Conservation (phyloP, 2,329 filamentous ascomycete genomes). For the Aspergillus proliferans region DNA sequence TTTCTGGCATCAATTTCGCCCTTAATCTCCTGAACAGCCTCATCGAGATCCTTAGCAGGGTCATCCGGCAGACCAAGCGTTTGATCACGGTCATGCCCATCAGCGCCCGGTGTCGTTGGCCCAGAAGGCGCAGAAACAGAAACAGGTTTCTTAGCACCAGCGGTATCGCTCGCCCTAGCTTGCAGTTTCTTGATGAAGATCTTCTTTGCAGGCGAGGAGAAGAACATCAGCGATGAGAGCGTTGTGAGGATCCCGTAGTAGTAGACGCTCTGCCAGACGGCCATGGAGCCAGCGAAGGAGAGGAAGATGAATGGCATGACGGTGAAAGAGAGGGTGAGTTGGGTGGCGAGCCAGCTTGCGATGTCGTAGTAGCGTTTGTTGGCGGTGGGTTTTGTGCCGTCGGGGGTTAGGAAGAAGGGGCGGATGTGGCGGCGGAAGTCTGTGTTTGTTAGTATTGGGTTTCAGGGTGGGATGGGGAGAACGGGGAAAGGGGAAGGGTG, state of each 20-base stretch:
- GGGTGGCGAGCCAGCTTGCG: conserved; percentile 67
- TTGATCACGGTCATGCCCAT: conserved; percentile 58
- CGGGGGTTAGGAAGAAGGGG: conserved; percentile 82
- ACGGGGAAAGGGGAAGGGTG: background rate
- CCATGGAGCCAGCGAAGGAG: conserved; percentile 61
- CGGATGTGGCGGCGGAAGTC: conserved; percentile 84
- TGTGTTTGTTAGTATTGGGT: conserved; percentile 34
- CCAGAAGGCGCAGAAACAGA: background rate
- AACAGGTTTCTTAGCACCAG: background rate
- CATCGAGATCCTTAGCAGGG: conserved; percentile 66
- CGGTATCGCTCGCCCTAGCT: conserved; percentile 36
- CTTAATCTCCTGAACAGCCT: conserved; percentile 68
- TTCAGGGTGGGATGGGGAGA: background rate
- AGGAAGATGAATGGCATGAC: conserved; percentile 83
- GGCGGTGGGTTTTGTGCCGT: conserved; percentile 61
- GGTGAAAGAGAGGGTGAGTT: conserved; percentile 75
- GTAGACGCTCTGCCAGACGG: conserved; percentile 78
- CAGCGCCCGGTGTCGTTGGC: conserved; percentile 19
- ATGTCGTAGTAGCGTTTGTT: conserved; percentile 84
- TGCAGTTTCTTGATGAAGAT: conserved; percentile 55
- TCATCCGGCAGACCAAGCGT: conserved; percentile 75
- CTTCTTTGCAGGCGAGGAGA: conserved; percentile 69
- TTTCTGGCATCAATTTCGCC: conserved; percentile 61
- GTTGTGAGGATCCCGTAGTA: conserved; percentile 76
- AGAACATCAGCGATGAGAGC: conserved; percentile 61